A percentile compares a stretch with the other conserved stretches of the same genome.
phyloP scores from a whole-genome alignment of 352 stramenopile species.

The Phytophthora pistaciae region DNA sequence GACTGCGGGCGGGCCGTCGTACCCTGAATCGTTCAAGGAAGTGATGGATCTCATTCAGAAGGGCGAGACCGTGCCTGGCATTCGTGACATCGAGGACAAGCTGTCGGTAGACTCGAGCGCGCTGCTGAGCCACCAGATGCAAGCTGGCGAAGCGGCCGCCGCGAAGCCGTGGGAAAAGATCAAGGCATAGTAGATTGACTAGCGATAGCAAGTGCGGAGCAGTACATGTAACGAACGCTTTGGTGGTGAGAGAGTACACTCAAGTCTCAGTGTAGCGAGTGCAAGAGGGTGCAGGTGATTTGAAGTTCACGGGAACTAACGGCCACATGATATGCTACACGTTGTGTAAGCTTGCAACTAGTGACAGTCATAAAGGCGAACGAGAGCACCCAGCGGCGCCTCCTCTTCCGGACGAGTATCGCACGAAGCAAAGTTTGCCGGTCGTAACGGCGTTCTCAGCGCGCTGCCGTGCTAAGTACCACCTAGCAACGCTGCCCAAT shows the following conservation, averaged over 20 bases:
- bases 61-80: constrained; percentile 73
- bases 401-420: constrained; percentile 1
- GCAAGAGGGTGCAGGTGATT: constrained; percentile 2
- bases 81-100: constrained; percentile 80
- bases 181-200: constrained; percentile 30
- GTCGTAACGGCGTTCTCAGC: constrained; percentile 19
- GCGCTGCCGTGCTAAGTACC: background rate
- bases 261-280: background rate
- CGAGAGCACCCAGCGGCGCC: background rate
- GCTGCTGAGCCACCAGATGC: constrained; percentile 35
- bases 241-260: constrained; percentile 20
- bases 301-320: constrained; percentile 12
- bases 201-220: background rate
- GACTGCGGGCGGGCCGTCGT: constrained; percentile 45
- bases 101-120: constrained; percentile 64
- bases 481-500: background rate
- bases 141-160: constrained; percentile 21
- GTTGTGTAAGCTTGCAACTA: background rate
- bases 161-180: constrained; percentile 60
- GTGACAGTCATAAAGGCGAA: constrained; percentile 1
- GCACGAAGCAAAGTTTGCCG: constrained; percentile 1
- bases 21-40: constrained; percentile 77
- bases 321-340: background rate
- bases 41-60: constrained; percentile 83
- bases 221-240: background rate